Evolutionary conservation across 345 rosid species (phyloP).

Genomic region (Rhodamnia rubescens): DNA sequence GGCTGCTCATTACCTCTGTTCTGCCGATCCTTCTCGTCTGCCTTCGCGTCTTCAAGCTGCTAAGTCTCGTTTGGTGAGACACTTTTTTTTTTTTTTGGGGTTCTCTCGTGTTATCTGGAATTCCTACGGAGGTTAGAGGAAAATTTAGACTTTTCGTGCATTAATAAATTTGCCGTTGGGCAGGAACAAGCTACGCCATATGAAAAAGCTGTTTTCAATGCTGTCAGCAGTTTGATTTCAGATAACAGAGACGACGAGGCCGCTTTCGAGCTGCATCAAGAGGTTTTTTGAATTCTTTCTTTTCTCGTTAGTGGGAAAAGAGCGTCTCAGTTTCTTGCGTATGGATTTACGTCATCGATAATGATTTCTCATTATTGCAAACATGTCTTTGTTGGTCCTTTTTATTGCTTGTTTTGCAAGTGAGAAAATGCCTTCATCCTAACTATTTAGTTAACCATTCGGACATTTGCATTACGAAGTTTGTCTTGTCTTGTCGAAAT

Average conservation of each 20-base stretch:
- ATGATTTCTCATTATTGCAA: background rate
- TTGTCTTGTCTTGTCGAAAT: background rate
- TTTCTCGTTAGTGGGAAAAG: background rate
- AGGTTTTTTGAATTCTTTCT: constrained; percentile 24
- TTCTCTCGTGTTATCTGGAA: background rate
- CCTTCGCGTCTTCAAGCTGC: constrained; percentile 37
- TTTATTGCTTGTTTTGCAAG: background rate
- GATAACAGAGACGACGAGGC: constrained; percentile 56
- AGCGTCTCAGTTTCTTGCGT: background rate
- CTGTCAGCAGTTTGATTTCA: constrained; percentile 40
- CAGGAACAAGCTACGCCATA: constrained; percentile 69
- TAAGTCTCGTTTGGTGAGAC: constrained; percentile 38
- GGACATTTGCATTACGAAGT: background rate
- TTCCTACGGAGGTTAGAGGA: background rate
- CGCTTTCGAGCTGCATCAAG: constrained; percentile 50
- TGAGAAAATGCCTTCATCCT: background rate
- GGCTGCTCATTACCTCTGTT: constrained; percentile 62
- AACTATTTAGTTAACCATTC: background rate
- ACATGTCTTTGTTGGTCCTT: background rate
- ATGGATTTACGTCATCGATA: background rate
- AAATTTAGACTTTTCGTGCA: background rate
- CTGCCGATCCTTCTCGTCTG: constrained; percentile 33
- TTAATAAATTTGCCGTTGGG: background rate
- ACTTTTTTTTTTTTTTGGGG: background rate
- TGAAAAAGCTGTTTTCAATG: constrained; percentile 63